Percentiles rank a stretch among this genome's conserved stretches.
Conservation (phyloP, 2,329 filamentous ascomycete genomes). For the Paracoccidioides lutzii region DNA sequence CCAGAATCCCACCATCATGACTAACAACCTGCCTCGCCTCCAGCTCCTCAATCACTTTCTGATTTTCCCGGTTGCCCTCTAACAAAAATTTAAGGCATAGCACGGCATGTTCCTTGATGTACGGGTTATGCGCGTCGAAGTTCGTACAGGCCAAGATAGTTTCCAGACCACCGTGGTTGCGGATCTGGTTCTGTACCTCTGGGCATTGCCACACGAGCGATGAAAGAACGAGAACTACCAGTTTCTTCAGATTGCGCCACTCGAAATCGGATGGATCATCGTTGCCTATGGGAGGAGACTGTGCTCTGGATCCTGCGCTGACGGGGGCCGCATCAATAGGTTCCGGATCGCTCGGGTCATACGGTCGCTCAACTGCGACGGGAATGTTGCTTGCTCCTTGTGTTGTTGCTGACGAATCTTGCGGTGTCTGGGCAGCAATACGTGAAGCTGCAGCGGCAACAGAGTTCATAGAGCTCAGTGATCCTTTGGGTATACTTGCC, state of each 20-base stretch:
- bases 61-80: conserved; percentile 40
- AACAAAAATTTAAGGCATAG: conserved; percentile 67
- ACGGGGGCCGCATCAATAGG: conserved; percentile 26
- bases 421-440: conserved; percentile 21
- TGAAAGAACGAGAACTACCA: conserved; percentile 81
- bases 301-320: conserved; percentile 32
- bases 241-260: conserved; percentile 78
- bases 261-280: conserved; percentile 55
- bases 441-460: conserved; percentile 13
- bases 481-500: conserved; percentile 71
- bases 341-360: conserved; percentile 37
- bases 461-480: conserved; percentile 35
- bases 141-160: conserved; percentile 77
- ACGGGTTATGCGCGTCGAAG: conserved; percentile 87
- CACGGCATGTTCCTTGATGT: conserved; percentile 81
- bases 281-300: conserved; percentile 36
- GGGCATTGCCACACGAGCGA: conserved; percentile 78
- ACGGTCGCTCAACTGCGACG: conserved; percentile 52
- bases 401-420: conserved; percentile 17
- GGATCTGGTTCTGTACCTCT: conserved; percentile 75
- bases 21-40: conserved; percentile 33
- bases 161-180: conserved; percentile 73
- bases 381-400: conserved; percentile 22
- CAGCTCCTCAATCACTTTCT: conserved; percentile 40
- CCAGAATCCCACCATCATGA: conserved; percentile 27